Conservation (phyloP, 371 early-diverging fungal species). For the Mucor racemosus region DNA sequence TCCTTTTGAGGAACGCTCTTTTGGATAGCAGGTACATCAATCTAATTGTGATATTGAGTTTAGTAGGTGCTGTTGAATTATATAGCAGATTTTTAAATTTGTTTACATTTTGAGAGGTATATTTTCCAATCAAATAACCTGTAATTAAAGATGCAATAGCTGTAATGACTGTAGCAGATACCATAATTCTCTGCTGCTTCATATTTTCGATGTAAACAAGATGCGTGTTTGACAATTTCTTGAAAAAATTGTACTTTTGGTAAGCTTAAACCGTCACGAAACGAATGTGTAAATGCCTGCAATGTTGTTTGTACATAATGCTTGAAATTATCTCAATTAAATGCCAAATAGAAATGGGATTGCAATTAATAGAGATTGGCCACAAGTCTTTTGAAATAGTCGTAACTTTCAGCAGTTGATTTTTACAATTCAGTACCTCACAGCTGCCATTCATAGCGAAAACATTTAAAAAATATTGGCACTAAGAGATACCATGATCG, state of each 20-base stretch:
- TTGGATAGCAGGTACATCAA: neutral
- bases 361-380: too few relatives aligned
- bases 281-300: too few relatives aligned
- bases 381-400: too few relatives aligned
- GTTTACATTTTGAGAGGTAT: conserved; percentile 12
- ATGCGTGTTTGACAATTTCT: neutral
- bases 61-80: neutral
- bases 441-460: too few relatives aligned
- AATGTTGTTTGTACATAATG: too few relatives aligned
- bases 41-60: neutral
- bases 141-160: conserved; percentile 32
- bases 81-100: neutral
- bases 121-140: conserved; percentile 36
- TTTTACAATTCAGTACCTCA: too few relatives aligned
- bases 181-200: conserved; percentile 10
- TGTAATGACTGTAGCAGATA: conserved; percentile 15
- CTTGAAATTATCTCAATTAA: too few relatives aligned
- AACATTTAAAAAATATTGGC: too few relatives aligned
- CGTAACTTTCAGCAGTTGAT: too few relatives aligned
- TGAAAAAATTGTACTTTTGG: neutral
- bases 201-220: neutral
- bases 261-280: too few relatives aligned
- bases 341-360: too few relatives aligned
- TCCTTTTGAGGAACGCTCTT: neutral
- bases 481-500: too few relatives aligned